Evolutionary conservation across 2,329 filamentous ascomycete genomes (phyloP).

Genomic region (Arthrobotrys entomopaga): DNA sequence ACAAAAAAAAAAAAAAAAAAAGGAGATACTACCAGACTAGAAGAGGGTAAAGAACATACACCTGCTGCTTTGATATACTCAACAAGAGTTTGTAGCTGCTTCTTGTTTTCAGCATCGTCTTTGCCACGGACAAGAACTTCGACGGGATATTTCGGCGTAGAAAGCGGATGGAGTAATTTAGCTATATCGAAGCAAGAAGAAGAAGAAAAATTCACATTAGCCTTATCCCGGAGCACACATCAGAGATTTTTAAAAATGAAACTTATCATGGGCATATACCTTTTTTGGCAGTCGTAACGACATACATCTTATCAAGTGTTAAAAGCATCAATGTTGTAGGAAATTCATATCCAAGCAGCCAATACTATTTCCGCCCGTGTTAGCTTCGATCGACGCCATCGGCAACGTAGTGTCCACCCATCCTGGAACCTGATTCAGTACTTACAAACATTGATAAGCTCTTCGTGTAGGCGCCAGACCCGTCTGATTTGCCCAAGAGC

Average conservation of each 20-base stretch:
- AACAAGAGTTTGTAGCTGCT: constrained; percentile 83
- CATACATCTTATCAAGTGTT: constrained; percentile 85
- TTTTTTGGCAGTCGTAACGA: constrained; percentile 97
- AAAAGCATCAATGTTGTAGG: constrained; percentile 94
- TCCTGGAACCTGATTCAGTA: constrained; percentile 57
- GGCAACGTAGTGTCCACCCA: no score
- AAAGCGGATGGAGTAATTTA: constrained; percentile 90
- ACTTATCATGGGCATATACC: constrained; percentile 67
- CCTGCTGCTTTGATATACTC: constrained; percentile 88
- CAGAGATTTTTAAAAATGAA: not conserved
- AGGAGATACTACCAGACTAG: not conserved
- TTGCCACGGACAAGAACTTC: constrained; percentile 93
- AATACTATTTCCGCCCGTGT: constrained; percentile 73
- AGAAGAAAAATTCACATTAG: not conserved
- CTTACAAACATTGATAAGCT: constrained; percentile 94
- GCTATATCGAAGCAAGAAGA: constrained; percentile 68
- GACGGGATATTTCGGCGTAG: constrained; percentile 89
- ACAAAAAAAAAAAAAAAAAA: no score
- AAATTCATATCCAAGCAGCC: constrained; percentile 98
- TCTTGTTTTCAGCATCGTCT: constrained; percentile 88
- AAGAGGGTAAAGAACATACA: constrained; percentile 67
- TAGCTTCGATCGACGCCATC: no score
- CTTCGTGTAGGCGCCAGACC: constrained; percentile 82
- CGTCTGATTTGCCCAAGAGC: constrained; percentile 94
- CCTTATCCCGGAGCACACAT: not conserved